Percentiles rank a stretch among this genome's conserved stretches.
Conservation (phyloP, 805 yeast genomes). For the Wickerhamomyces strasburgensis region DNA sequence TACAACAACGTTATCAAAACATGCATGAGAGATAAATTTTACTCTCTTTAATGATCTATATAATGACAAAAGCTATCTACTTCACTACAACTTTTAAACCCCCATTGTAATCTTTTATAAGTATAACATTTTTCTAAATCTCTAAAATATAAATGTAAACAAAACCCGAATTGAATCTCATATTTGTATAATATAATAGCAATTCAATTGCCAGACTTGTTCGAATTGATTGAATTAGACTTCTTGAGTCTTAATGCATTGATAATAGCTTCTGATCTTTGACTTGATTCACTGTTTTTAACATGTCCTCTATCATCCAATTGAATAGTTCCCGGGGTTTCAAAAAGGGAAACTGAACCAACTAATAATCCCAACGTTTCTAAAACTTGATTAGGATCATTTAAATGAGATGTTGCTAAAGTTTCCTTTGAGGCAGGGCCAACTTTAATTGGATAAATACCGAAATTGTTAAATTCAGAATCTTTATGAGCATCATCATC, state of each 20-base stretch:
- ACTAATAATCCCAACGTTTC: slow-evolving; percentile 77
- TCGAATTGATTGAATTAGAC: slow-evolving; percentile 1
- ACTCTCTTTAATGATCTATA: no score
- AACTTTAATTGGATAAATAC: slow-evolving; percentile 81
- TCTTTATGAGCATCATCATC: slow-evolving; percentile 17
- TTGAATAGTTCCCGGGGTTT: slow-evolving; percentile 70
- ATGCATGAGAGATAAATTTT: slow-evolving; percentile 2
- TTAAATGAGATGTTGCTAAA: slow-evolving; percentile 76
- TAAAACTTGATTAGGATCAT: slow-evolving; percentile 78
- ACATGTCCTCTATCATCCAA: slow-evolving; percentile 77
- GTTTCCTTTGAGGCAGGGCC: slow-evolving; percentile 90
- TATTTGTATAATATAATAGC: no score
- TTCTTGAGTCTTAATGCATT: slow-evolving; percentile 19
- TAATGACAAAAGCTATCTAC: no score
- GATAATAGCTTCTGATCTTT: slow-evolving; percentile 29
- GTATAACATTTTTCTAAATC: no score
- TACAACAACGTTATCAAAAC: not conserved
- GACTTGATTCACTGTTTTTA: slow-evolving; percentile 35
- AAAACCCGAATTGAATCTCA: no score
- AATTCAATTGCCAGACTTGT: no score
- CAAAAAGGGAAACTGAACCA: slow-evolving; percentile 75
- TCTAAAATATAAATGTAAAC: no score
- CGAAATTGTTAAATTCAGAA: slow-evolving; percentile 42
- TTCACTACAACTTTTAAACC: no score
- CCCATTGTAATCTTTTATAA: no score